Evolutionary conservation across 2,329 filamentous ascomycete genomes (phyloP), one percentile per base, ranked within the genome.

Genomic region (Aspergillus tamarii): DNA sequence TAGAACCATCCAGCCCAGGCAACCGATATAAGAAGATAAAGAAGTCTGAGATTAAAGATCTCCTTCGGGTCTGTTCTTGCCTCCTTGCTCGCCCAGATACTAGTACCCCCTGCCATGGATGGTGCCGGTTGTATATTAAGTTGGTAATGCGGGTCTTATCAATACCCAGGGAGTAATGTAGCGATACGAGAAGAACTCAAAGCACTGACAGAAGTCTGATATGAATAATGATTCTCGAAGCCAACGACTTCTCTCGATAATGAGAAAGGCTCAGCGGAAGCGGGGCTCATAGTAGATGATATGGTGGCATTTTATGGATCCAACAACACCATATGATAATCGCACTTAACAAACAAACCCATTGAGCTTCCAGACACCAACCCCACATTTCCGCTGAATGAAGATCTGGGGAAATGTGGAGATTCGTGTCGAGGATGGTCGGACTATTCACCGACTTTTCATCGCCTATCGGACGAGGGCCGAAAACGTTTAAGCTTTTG

Each of bases 1-100:
- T 80, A 79, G 11, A 75, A 72, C 59, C 76, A 79, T 3, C 77
- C 77, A 1, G 76, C 77, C 64, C 77, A 75, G 10, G 55, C 50
- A 10, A 41, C 39, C 16, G 39, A 41, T 10, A 41, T 19, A n/a
- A 41, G 39, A 3, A 41, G 39, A 41, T 41, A 41, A n/a, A 41
- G 39, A n/a, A 41, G 39, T 8, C 39, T n/a, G 1, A 41, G 39
- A 7, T 41, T 41, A 2, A 41, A 41, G 3, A 41, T 41, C 39
- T 41, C 39, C 16, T 9, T 41, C 19, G 39, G 39, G 39, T 41
- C 39, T 0, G 39, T 41, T 41, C 39, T 41, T 9, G 39, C 39
- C 16, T 41, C 39, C 39, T 41, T 41, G 2, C 39, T 41, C 19
- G 39, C 39, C 39, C 39, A 41, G 19, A 41, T 41, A 1, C 39